Conservation (phyloP, 2,329 filamentous ascomycete genomes). For the Chaetothyriales sp. region DNA sequence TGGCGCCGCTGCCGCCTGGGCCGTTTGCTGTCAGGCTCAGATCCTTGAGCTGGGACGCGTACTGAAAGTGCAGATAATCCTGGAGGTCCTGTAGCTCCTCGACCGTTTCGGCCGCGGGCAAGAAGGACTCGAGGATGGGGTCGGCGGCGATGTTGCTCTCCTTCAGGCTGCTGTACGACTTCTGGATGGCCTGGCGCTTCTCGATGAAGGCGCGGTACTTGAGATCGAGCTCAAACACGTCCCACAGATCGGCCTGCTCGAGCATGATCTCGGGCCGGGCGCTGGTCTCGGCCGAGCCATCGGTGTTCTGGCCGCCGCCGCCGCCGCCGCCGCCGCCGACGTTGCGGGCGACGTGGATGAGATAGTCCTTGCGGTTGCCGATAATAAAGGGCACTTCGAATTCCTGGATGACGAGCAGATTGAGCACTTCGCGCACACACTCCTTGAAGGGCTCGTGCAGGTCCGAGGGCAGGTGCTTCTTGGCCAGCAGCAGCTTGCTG, state of each 20-base stretch:
- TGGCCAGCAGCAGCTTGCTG: slow-evolving; percentile 73
- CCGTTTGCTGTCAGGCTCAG: too few relatives aligned
- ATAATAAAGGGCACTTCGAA: slow-evolving; percentile 96
- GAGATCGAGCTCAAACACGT: slow-evolving; percentile 84
- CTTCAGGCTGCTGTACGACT: slow-evolving; percentile 62
- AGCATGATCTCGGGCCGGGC: slow-evolving; percentile 75
- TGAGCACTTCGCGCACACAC: slow-evolving; percentile 78
- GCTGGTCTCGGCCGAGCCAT: slow-evolving; percentile 53
- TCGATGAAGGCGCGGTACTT: slow-evolving; percentile 89
- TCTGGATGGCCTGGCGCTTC: slow-evolving; percentile 74
- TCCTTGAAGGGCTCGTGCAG: slow-evolving; percentile 72
- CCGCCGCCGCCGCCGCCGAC: slow-evolving; percentile 47
- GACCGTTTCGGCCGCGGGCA: slow-evolving; percentile 67
- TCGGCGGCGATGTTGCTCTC: slow-evolving; percentile 55
- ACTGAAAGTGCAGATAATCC: slow-evolving; percentile 92
- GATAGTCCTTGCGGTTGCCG: slow-evolving; percentile 93
- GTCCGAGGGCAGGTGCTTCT: slow-evolving; percentile 61
- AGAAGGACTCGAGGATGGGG: slow-evolving; percentile 64
- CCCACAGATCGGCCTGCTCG: slow-evolving; percentile 87
- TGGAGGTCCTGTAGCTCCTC: slow-evolving; percentile 94
- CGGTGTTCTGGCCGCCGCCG: slow-evolving; percentile 51
- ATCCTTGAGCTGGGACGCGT: slow-evolving; percentile 71
- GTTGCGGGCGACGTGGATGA: slow-evolving; percentile 75
- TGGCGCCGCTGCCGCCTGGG: slow-evolving; percentile 29
- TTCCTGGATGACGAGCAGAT: slow-evolving; percentile 89